Percentiles rank a stretch among this genome's conserved stretches.
phyloP scores from a whole-genome alignment of 495 filamentous ascomycete species.

The Annulohypoxylon maeteangense region DNA sequence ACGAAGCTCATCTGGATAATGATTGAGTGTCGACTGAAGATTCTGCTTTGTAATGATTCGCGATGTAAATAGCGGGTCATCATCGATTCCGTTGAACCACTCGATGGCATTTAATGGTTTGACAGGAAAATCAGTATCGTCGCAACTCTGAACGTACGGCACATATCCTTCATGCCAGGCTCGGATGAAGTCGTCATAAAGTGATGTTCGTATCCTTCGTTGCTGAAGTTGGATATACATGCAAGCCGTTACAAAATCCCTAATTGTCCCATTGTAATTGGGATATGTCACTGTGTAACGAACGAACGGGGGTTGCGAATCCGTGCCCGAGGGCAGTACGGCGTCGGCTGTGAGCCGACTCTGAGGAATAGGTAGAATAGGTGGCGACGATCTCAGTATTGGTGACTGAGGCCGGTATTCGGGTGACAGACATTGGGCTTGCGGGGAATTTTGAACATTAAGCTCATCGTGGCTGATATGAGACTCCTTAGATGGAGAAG shows the following conservation, averaged over 20 bases:
- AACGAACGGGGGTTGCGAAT: conserved; percentile 40
- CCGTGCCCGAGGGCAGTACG: not conserved
- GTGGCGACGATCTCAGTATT: conserved; percentile 46
- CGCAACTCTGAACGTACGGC: conserved; percentile 49
- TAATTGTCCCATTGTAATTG: conserved; percentile 62
- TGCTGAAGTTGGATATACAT: conserved; percentile 59
- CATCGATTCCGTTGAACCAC: conserved; percentile 58
- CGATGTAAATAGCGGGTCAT: conserved; percentile 51
- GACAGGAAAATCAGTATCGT: conserved; percentile 20
- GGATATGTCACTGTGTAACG: conserved; percentile 68
- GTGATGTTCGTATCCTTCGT: conserved; percentile 42
- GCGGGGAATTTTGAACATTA: conserved; percentile 1
- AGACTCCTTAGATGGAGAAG: conserved; percentile 1
- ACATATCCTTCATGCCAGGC: conserved; percentile 57
- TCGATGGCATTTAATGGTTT: conserved; percentile 50
- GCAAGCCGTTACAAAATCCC: conserved; percentile 66
- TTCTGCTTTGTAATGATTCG: conserved; percentile 53
- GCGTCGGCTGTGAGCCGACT: not conserved
- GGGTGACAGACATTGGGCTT: conserved; percentile 16
- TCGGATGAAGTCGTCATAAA: conserved; percentile 77
- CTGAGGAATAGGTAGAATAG: conserved; percentile 36
- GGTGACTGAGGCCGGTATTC: conserved; percentile 22
- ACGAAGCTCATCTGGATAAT: conserved; percentile 39
- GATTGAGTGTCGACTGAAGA: conserved; percentile 43
- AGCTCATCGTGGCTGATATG: not conserved